A percentile compares a stretch with the other conserved stretches of the same genome.
These are phyloP conservation scores for Candida glaebosa DNA, from an alignment of 805 yeast genomes.

Conservation along the genomic window DNA sequence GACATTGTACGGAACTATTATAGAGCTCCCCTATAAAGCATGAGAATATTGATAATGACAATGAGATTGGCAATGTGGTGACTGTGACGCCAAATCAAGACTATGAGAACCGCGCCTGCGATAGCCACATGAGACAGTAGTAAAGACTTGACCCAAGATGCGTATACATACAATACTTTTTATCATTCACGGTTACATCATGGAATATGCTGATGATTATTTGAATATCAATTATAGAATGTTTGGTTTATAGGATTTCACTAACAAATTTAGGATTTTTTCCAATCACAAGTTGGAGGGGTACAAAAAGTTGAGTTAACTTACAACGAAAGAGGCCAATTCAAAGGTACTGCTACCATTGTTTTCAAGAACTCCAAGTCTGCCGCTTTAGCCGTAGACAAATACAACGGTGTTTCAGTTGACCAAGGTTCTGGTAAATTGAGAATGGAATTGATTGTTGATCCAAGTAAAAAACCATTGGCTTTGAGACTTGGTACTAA, in stretches of 20 bases:
- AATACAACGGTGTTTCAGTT: slow-evolving; percentile 89
- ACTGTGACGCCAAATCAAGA: too few relatives aligned
- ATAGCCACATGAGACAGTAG: too few relatives aligned
- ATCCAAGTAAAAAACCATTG: slow-evolving; percentile 74
- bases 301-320: slow-evolving; percentile 66
- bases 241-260: slow-evolving; percentile 6
- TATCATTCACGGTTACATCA: too few relatives aligned
- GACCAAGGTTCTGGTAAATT: slow-evolving; percentile 80
- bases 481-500: slow-evolving; percentile 68
- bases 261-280: slow-evolving; percentile 69
- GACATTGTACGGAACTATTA: background rate
- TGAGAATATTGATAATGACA: background rate
- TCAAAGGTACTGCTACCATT: slow-evolving; percentile 89
- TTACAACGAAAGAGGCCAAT: slow-evolving; percentile 84
- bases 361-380: slow-evolving; percentile 64
- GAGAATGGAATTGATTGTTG: slow-evolving; percentile 78
- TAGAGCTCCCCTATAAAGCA: background rate
- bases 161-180: too few relatives aligned
- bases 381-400: slow-evolving; percentile 77
- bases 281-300: slow-evolving; percentile 83
- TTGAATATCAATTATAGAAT: too few relatives aligned
- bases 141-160: too few relatives aligned
- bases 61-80: too few relatives aligned
- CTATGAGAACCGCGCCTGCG: too few relatives aligned
- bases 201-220: too few relatives aligned